phyloP scores from a whole-genome alignment of 805 yeast genomes.

The Tetrapisispora nanseiensis region DNA sequence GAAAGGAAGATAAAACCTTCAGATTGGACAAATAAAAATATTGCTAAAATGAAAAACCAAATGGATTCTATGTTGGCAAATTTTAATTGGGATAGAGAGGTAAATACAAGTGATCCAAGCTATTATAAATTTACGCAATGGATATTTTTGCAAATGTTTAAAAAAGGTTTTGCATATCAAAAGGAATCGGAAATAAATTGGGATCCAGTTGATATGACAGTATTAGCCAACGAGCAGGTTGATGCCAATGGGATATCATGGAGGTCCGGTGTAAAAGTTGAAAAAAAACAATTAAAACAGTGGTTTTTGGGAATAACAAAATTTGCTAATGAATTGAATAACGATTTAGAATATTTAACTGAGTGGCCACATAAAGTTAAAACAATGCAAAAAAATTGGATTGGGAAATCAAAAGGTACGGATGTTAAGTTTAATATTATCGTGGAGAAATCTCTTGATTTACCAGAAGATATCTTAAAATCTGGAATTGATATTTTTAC shows the following conservation, averaged over 20 bases:
- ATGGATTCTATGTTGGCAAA: constrained; percentile 69
- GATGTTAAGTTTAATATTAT: constrained; percentile 44
- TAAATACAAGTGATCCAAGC: constrained; percentile 76
- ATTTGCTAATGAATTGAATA: constrained; percentile 56
- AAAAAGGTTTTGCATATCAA: constrained; percentile 76
- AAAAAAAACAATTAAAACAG: constrained; percentile 69
- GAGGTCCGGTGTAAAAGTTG: constrained; percentile 95
- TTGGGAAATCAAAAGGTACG: constrained; percentile 79
- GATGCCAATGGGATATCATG: constrained; percentile 86
- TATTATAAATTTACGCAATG: constrained; percentile 91
- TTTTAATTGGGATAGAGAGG: constrained; percentile 90
- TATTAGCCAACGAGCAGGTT: constrained; percentile 93
- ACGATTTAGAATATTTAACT: constrained; percentile 50
- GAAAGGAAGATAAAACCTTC: constrained; percentile 73
- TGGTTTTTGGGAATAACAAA: constrained; percentile 91
- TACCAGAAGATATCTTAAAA: constrained; percentile 6
- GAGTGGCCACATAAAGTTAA: constrained; percentile 88
- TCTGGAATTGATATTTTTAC: constrained; percentile 53
- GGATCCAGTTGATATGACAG: constrained; percentile 96
- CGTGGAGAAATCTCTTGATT: not conserved
- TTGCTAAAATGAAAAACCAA: constrained; percentile 78
- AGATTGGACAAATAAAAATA: constrained; percentile 74
- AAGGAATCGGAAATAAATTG: constrained; percentile 86
- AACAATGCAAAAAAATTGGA: constrained; percentile 90
- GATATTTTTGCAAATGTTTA: constrained; percentile 61